Evolutionary conservation across 805 yeast species (phyloP), one percentile per base, ranked within the genome.

Genomic region (Hanseniaspora lachancei): DNA sequence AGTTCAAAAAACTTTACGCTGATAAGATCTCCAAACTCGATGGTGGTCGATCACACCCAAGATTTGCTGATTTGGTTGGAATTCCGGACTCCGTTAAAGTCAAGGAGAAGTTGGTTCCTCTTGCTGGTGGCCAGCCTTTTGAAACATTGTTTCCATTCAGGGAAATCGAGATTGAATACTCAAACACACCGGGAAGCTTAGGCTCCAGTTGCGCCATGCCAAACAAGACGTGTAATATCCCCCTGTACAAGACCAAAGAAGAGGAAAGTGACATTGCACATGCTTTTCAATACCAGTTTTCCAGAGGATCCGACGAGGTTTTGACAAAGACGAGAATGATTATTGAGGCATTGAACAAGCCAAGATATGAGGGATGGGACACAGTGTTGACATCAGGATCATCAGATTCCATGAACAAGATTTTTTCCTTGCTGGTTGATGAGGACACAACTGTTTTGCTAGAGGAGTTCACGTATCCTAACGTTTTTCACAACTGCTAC

Each of bases 401-500:
- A 6, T 77, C 77, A 50, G 82, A 79, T 58, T 77, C 81, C 3
- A 67, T 78, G 59, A 75, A 73, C 63, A 79, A 79, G 64, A 72
- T 75, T 5, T 72, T 74, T 54, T 79, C 78, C 57, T 69, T 75
- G 7, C 63, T 78, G n/a, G 67, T 78, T 48, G 79, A 81, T 61
- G 71, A 69, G 16, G 82, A 78, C 2, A 84, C 81, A 60, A 74
- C 77, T 1, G 73, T 82, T 5, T 65, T 83, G 58, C 67, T 80
- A 58, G 88, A 82, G 61, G 86, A 81, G 61, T 82, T 80, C 67
- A 79, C 88, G 0, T 83, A 81, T 63, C 71, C 79, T 0, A 87
- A 87, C 1, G 72, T 79, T 39, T 64, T 80, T 43, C 70, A 72
- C 59, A 70, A 73, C 54, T 69, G 77, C 27, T 61, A 42, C 1